Conservation (phyloP, 2,329 filamentous ascomycete genomes). For the Exophiala viscosa region DNA sequence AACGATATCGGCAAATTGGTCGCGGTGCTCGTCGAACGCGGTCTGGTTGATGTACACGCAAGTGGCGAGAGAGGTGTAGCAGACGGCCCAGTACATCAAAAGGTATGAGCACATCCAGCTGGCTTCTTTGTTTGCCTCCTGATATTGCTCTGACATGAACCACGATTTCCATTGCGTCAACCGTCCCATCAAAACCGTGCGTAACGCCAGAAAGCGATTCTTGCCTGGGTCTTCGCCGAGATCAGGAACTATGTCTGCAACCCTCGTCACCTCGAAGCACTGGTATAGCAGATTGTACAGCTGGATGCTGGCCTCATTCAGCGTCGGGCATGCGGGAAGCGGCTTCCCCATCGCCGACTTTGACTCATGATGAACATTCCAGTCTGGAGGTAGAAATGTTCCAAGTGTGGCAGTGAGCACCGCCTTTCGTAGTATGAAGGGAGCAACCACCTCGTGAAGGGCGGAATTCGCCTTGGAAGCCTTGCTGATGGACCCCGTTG, state of each 20-base stretch:
- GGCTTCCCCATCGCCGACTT: neutral
- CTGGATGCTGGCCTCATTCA: constrained; percentile 9
- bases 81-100: constrained; percentile 20
- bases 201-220: constrained; percentile 1
- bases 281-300: constrained; percentile 14
- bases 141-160: neutral
- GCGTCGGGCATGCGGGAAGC: neutral
- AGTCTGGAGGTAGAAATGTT: constrained; percentile 4
- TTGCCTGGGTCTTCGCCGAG: constrained; percentile 7
- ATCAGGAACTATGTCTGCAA: constrained; percentile 14
- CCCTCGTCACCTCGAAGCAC: constrained; percentile 16
- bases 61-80: constrained; percentile 15
- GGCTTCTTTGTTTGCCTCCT: neutral
- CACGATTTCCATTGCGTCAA: constrained; percentile 10
- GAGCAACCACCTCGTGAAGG: constrained; percentile 14
- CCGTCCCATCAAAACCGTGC: constrained; percentile 2
- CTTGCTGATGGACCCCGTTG: neutral
- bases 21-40: constrained; percentile 15
- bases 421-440: constrained; percentile 14
- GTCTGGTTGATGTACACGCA: constrained; percentile 8
- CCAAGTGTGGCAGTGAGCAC: constrained; percentile 13
- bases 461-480: neutral
- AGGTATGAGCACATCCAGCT: constrained; percentile 9
- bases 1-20: constrained; percentile 13
- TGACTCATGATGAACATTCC: constrained; percentile 1